Conservation (phyloP, 2,329 filamentous ascomycete genomes). For the Fusarium nanum region DNA sequence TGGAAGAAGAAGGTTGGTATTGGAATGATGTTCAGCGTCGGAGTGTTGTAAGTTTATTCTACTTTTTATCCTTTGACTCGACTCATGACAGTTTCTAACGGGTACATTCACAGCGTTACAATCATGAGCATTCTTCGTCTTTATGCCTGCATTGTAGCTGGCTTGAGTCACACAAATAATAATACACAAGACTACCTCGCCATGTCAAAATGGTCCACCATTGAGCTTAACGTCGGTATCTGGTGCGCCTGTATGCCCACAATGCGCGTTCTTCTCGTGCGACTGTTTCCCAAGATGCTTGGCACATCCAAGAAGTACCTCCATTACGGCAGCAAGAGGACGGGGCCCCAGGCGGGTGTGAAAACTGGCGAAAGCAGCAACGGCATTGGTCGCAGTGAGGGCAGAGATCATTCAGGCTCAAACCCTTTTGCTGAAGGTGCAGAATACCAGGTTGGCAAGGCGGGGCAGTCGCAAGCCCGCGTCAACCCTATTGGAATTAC, state of each 20-base stretch:
- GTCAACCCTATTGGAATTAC: background rate
- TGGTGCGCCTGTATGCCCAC: background rate
- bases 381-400: too few relatives aligned
- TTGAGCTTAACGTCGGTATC: background rate
- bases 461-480: background rate
- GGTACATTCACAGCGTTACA: background rate
- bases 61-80: accelerated
- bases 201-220: slow-evolving; percentile 4
- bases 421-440: background rate
- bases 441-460: background rate
- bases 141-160: background rate
- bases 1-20: slow-evolving; percentile 62
- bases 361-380: too few relatives aligned
- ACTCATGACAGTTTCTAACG: accelerated
- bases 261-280: background rate
- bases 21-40: slow-evolving; percentile 63
- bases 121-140: background rate
- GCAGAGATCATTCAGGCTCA: background rate
- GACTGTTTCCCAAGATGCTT: background rate
- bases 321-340: background rate
- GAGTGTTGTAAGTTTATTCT: slow-evolving; percentile 59
- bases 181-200: background rate
- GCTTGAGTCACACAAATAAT: background rate
- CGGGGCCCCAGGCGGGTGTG: too few relatives aligned
- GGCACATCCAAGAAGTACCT: background rate